Percentiles rank a stretch among this genome's conserved stretches.
phyloP scores from a whole-genome alignment of 345 rosid species.

The Gynandropsis gynandra region DNA sequence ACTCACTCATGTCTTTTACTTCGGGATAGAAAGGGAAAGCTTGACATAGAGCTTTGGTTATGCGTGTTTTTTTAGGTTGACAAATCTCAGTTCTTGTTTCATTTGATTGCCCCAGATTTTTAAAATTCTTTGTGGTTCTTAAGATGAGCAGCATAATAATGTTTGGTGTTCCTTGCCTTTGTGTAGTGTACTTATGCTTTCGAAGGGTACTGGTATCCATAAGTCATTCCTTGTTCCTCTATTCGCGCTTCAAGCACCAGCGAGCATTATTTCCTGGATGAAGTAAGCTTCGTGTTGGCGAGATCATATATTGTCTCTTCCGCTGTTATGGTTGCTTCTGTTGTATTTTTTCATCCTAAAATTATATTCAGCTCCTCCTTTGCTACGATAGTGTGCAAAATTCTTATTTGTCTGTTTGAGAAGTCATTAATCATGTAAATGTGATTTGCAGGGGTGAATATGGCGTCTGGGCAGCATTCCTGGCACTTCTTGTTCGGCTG shows the following conservation, averaged over 20 bases:
- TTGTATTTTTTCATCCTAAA: not conserved
- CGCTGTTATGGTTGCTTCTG: not conserved
- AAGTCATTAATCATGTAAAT: constrained; percentile 4
- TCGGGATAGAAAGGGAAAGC: no score
- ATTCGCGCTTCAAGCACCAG: constrained; percentile 71
- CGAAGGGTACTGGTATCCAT: constrained; percentile 65
- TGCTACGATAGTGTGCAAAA: not conserved
- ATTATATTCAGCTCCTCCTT: not conserved
- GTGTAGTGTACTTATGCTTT: constrained; percentile 55
- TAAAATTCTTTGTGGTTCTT: not conserved
- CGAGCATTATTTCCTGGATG: constrained; percentile 61
- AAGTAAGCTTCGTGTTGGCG: constrained; percentile 42
- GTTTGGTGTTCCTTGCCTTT: constrained; percentile 2
- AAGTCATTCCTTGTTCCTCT: constrained; percentile 78
- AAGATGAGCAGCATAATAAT: not conserved
- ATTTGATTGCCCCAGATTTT: no score
- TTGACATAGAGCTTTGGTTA: not conserved
- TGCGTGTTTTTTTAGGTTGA: not conserved
- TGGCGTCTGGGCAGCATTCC: constrained; percentile 80
- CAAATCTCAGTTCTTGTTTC: not conserved
- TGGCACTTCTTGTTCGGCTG: constrained; percentile 73
- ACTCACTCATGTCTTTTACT: no score
- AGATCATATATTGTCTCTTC: constrained; percentile 2
- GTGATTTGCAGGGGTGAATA: constrained; percentile 69
- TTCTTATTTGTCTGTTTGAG: not conserved